Conservation (phyloP, 2,329 filamentous ascomycete species). For the Trichothecium roseum region DNA sequence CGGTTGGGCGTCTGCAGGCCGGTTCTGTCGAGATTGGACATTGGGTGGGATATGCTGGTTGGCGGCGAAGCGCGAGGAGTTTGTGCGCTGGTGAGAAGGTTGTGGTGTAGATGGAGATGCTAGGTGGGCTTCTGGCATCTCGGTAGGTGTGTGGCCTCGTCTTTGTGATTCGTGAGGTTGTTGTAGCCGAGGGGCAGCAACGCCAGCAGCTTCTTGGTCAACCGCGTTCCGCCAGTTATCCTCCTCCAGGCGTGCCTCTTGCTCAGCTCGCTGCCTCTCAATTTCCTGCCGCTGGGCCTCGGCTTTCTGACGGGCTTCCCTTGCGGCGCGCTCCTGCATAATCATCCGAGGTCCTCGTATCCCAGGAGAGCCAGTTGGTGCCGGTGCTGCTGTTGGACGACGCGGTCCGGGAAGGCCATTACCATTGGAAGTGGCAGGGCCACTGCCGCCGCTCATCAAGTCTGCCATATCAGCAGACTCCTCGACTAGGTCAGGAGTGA, state of each 20-base stretch:
- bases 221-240: constrained; percentile 46
- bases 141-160: constrained; percentile 8
- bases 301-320: constrained; percentile 61
- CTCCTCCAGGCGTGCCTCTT: constrained; percentile 43
- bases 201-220: constrained; percentile 49
- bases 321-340: constrained; percentile 74
- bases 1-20: too few relatives aligned
- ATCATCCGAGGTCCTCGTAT: constrained; percentile 83
- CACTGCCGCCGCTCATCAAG: constrained; percentile 48
- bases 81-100: constrained; percentile 9
- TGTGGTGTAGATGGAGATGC: constrained; percentile 16
- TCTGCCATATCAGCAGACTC: constrained; percentile 91
- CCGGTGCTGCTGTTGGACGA: constrained; percentile 36
- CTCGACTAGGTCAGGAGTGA: constrained; percentile 77
- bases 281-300: constrained; percentile 48
- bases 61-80: constrained; percentile 1
- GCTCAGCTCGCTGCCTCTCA: constrained; percentile 47
- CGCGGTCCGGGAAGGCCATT: constrained; percentile 34
- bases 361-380: constrained; percentile 47
- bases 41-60: constrained; percentile 6
- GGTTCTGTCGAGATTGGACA: constrained; percentile 6
- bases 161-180: constrained; percentile 20
- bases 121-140: constrained; percentile 13
- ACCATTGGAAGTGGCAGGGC: constrained; percentile 43
- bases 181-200: constrained; percentile 25